These are phyloP conservation scores for Polygonum maritimum DNA, from an alignment of 148 eudicot genomes.

Conservation along the genomic window DNA sequence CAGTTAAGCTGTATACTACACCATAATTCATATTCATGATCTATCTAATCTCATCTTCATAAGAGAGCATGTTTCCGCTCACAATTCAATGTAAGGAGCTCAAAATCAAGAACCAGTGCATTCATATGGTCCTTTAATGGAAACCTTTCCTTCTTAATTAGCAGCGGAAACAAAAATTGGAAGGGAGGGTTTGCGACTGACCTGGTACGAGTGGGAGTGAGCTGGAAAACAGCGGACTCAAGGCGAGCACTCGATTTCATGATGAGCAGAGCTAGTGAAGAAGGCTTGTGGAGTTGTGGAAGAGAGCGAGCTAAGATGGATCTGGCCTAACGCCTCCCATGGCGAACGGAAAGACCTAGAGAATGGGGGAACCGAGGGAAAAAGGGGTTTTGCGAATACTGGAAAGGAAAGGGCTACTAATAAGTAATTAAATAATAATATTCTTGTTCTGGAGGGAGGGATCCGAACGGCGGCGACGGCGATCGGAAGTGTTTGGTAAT, in stretches of 20 bases:
- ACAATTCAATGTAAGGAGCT: too few relatives aligned
- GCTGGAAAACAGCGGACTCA: conserved; percentile 74
- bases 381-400: not conserved
- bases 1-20: too few relatives aligned
- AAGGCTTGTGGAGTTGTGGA: not conserved
- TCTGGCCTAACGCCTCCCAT: not conserved
- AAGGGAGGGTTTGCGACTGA: conserved; percentile 12
- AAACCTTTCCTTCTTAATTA: not conserved
- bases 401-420: not conserved
- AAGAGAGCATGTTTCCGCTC: too few relatives aligned
- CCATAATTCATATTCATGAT: too few relatives aligned
- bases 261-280: conserved; percentile 14
- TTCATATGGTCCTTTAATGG: not conserved
- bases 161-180: not conserved
- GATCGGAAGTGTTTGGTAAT: not conserved
- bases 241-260: conserved; percentile 71
- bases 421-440: not conserved
- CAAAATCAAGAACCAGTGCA: too few relatives aligned
- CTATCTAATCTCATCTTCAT: too few relatives aligned
- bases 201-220: conserved; percentile 99
- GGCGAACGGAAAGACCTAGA: not conserved
- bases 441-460: not conserved
- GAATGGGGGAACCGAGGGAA: not conserved
- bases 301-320: not conserved
- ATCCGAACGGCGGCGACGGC: not conserved